These are phyloP conservation scores for Erodium maritimum DNA, from an alignment of 345 rosid genomes.

Conservation along the genomic window DNA sequence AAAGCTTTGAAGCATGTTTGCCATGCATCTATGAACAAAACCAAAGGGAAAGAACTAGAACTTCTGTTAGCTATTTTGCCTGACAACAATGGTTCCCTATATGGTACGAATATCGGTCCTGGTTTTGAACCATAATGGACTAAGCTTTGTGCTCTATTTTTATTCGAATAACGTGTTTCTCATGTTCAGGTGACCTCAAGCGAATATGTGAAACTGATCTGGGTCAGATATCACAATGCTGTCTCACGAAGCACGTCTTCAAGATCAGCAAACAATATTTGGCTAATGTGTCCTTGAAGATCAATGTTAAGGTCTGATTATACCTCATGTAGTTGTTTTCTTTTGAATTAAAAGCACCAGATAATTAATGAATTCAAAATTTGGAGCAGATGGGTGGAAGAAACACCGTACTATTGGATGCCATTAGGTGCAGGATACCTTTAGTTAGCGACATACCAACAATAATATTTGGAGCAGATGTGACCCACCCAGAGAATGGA, in stretches of 20 bases:
- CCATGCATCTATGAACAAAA: slow-evolving; percentile 68
- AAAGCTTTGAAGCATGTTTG: slow-evolving; percentile 62
- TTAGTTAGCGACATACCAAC: slow-evolving; percentile 91
- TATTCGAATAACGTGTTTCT: background rate
- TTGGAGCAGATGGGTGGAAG: slow-evolving; percentile 46
- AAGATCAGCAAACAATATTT: slow-evolving; percentile 79
- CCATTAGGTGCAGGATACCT: slow-evolving; percentile 83
- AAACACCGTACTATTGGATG: slow-evolving; percentile 93
- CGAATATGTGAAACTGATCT: slow-evolving; percentile 97
- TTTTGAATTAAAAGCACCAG: background rate
- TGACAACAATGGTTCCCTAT: slow-evolving; percentile 92
- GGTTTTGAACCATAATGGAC: background rate
- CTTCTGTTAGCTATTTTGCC: slow-evolving; percentile 91
- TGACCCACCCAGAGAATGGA: slow-evolving; percentile 99
- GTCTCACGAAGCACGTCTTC: slow-evolving; percentile 82
- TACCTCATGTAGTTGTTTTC: background rate
- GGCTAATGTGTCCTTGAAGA: slow-evolving; percentile 91
- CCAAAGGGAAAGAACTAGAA: slow-evolving; percentile 73
- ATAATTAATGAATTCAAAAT: background rate
- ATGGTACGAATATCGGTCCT: slow-evolving; percentile 37
- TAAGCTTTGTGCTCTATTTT: background rate
- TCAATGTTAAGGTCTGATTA: slow-evolving; percentile 67
- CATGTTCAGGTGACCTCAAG: slow-evolving; percentile 71
- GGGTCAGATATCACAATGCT: slow-evolving; percentile 94
- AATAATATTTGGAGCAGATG: slow-evolving; percentile 98